Evolutionary conservation across 1,284 basidiomycete species (phyloP).

Genomic region (Hypsizygus ulmarius): DNA sequence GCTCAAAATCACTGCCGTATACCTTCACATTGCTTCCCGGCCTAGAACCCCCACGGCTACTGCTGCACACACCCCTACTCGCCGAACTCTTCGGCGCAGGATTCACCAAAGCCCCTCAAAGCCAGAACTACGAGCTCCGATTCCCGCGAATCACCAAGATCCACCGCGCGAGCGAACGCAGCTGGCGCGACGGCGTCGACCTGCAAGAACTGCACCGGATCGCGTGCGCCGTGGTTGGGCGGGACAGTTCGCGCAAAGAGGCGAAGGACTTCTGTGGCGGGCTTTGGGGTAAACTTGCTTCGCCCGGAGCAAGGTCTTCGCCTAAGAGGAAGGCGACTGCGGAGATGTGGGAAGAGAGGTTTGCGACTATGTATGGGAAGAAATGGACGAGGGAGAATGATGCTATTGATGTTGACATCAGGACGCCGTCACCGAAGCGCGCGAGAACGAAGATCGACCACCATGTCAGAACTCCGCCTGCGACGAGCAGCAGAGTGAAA

Average conservation of each 20-base stretch:
- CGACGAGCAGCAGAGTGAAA: no score
- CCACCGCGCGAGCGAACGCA: constrained; percentile 55
- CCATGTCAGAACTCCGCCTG: not conserved
- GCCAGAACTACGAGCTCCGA: constrained; percentile 75
- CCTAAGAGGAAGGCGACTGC: constrained; percentile 34
- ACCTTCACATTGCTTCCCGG: constrained; percentile 47
- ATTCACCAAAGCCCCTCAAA: constrained; percentile 63
- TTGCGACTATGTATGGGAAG: constrained; percentile 22
- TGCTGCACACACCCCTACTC: constrained; percentile 64
- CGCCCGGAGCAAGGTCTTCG: constrained; percentile 34
- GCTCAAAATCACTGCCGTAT: constrained; percentile 42
- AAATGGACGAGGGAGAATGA: not conserved
- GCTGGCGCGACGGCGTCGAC: constrained; percentile 55
- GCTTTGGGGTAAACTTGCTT: constrained; percentile 39
- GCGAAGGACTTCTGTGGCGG: constrained; percentile 36
- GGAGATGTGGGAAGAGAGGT: constrained; percentile 34
- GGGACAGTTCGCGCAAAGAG: constrained; percentile 41
- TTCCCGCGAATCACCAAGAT: constrained; percentile 78
- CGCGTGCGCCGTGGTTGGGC: constrained; percentile 50
- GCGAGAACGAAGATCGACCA: not conserved
- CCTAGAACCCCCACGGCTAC: constrained; percentile 51
- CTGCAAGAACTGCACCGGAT: constrained; percentile 48
- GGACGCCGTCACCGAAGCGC: not conserved
- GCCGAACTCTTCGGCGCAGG: constrained; percentile 79
- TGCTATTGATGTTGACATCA: not conserved